phyloP scores from a whole-genome alignment of 306 rosid species.

The Mimosa pudica region DNA sequence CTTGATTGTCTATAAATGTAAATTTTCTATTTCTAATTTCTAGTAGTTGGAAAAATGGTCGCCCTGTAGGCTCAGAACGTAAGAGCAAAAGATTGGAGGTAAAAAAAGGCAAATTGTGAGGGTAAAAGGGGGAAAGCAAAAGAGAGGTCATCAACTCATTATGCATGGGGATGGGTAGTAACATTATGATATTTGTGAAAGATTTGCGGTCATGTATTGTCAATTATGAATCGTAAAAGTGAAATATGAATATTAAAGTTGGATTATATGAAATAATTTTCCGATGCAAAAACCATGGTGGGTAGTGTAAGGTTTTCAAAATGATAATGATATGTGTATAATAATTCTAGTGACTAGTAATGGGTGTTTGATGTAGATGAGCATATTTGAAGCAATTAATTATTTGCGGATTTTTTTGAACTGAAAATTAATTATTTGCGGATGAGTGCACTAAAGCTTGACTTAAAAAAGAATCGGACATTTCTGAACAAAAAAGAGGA shows the following conservation, averaged over 20 bases:
- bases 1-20: conserved; percentile 35
- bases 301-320: background rate
- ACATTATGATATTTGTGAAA: conserved; percentile 24
- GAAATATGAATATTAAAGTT: conserved; percentile 1
- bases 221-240: conserved; percentile 28
- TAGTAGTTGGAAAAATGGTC: conserved; percentile 50
- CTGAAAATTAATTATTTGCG: too few relatives aligned
- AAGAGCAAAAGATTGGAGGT: background rate
- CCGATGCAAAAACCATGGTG: background rate
- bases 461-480: too few relatives aligned
- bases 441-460: too few relatives aligned
- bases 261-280: too few relatives aligned
- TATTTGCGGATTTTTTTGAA: too few relatives aligned
- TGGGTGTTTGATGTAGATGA: background rate
- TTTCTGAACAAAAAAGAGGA: too few relatives aligned
- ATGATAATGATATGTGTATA: background rate
- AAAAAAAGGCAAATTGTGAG: background rate
- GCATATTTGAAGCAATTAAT: background rate
- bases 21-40: background rate
- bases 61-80: conserved; percentile 33
- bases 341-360: background rate
- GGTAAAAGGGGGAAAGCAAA: background rate
- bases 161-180: background rate
- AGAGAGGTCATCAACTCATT: too few relatives aligned
- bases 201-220: conserved; percentile 20